Evolutionary conservation across 2,329 filamentous ascomycete species (phyloP).

Genomic region (Neobulgaria alba): DNA sequence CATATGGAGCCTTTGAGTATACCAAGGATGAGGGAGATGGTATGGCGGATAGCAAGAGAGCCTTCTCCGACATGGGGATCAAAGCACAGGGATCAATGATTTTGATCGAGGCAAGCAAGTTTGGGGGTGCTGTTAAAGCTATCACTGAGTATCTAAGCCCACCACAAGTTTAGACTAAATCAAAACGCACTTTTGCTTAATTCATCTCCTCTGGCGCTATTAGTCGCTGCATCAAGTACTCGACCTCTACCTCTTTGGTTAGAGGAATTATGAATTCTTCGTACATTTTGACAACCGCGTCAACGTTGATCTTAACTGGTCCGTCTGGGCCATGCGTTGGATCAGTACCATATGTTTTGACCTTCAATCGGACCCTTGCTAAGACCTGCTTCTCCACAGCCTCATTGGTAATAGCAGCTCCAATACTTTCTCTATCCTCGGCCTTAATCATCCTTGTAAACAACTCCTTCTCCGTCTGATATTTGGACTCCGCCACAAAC

Average conservation of each 20-base stretch:
- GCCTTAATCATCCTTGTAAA: constrained; percentile 79
- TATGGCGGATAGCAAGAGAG: constrained; percentile 81
- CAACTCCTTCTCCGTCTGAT: constrained; percentile 68
- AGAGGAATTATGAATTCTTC: constrained; percentile 88
- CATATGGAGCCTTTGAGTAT: constrained; percentile 64
- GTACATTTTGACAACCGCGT: constrained; percentile 87
- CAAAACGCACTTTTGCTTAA: constrained; percentile 1
- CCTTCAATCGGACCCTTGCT: constrained; percentile 78
- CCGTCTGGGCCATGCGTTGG: constrained; percentile 55
- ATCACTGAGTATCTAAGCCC: constrained; percentile 65
- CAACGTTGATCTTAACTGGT: constrained; percentile 79
- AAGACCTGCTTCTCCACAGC: constrained; percentile 88
- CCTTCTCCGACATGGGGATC: constrained; percentile 90
- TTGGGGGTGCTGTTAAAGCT: constrained; percentile 66
- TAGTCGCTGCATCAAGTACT: constrained; percentile 93
- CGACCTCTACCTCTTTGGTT: constrained; percentile 97
- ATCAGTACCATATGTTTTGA: constrained; percentile 87
- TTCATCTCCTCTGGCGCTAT: constrained; percentile 29
- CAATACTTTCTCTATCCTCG: constrained; percentile 72
- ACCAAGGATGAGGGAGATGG: constrained; percentile 70
- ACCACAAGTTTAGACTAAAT: constrained; percentile 27
- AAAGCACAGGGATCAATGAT: constrained; percentile 78
- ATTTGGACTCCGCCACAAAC: constrained; percentile 96
- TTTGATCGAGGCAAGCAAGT: constrained; percentile 72
- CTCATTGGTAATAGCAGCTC: constrained; percentile 80